phyloP scores from a whole-genome alignment of 2,329 filamentous ascomycete genomes.

The Fusarium gaditjirri region DNA sequence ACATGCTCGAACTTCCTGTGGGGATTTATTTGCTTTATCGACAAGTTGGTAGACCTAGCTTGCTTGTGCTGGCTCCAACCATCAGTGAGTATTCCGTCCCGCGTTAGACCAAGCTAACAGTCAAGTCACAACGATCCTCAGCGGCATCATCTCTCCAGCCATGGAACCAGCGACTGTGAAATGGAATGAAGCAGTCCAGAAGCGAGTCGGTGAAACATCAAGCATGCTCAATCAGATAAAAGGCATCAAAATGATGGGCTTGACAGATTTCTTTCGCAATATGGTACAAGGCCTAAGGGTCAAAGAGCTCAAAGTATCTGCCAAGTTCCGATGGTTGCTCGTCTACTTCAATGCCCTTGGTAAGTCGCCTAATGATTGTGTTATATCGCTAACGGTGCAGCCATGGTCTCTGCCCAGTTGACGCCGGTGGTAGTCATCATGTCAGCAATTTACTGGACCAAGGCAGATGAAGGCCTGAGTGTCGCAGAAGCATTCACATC shows the following conservation, averaged over 20 bases:
- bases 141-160: conserved; percentile 35
- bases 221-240: conserved; percentile 56
- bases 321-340: conserved; percentile 50
- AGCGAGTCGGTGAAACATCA: conserved; percentile 53
- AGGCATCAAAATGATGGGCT: conserved; percentile 57
- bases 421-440: conserved; percentile 50
- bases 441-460: conserved; percentile 49
- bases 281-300: conserved; percentile 51
- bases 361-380: neutral
- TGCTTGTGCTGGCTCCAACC: conserved; percentile 45
- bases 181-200: conserved; percentile 55
- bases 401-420: conserved; percentile 44
- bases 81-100: conserved; percentile 28
- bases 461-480: conserved; percentile 43
- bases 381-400: conserved; percentile 8
- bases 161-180: conserved; percentile 49
- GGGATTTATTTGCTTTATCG: conserved; percentile 50
- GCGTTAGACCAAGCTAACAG: neutral
- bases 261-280: conserved; percentile 48
- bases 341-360: conserved; percentile 47
- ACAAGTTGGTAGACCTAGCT: conserved; percentile 48
- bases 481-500: conserved; percentile 51
- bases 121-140: conserved; percentile 35
- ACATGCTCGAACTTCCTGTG: conserved; percentile 51
- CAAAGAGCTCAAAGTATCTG: conserved; percentile 53